phyloP scores from a whole-genome alignment of 352 stramenopile genomes.

The Phytophthora palmivora region DNA sequence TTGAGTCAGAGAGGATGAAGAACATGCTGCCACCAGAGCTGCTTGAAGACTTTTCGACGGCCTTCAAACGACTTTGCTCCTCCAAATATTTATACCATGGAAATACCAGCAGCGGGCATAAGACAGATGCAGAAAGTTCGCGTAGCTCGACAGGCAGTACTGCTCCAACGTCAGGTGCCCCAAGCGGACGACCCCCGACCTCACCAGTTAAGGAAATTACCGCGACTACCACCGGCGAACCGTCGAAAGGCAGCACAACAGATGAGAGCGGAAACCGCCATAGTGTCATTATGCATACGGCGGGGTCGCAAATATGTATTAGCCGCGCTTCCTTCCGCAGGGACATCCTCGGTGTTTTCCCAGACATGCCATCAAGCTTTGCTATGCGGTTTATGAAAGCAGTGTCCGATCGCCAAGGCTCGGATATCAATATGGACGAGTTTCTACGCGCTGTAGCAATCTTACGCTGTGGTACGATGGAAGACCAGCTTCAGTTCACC shows the following conservation, averaged over 20 bases:
- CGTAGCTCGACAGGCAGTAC: constrained; percentile 28
- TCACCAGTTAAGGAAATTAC: constrained; percentile 53
- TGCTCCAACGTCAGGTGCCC: constrained; percentile 26
- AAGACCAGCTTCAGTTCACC: constrained; percentile 81
- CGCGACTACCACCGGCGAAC: constrained; percentile 23
- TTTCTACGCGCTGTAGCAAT: constrained; percentile 85
- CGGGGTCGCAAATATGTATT: constrained; percentile 80
- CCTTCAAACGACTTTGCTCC: constrained; percentile 84
- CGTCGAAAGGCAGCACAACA: constrained; percentile 47
- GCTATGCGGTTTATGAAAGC: constrained; percentile 91
- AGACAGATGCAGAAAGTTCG: constrained; percentile 36
- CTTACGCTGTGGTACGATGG: constrained; percentile 70
- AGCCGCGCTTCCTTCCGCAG: constrained; percentile 84
- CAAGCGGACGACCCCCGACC: constrained; percentile 38
- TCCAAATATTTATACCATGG: constrained; percentile 88
- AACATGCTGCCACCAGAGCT: constrained; percentile 70
- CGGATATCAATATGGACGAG: constrained; percentile 91
- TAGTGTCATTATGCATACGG: constrained; percentile 69
- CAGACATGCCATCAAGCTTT: constrained; percentile 90
- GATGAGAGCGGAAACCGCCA: constrained; percentile 46
- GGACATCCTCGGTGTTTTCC: constrained; percentile 89
- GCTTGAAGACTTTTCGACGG: constrained; percentile 74
- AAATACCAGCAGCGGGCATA: constrained; percentile 36
- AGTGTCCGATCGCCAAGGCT: constrained; percentile 80
- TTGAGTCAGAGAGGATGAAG: constrained; percentile 90